Evolutionary conservation across 192 early-diverging fungal species (phyloP).

Genomic region (Gaertneriomyces semiglobifer): DNA sequence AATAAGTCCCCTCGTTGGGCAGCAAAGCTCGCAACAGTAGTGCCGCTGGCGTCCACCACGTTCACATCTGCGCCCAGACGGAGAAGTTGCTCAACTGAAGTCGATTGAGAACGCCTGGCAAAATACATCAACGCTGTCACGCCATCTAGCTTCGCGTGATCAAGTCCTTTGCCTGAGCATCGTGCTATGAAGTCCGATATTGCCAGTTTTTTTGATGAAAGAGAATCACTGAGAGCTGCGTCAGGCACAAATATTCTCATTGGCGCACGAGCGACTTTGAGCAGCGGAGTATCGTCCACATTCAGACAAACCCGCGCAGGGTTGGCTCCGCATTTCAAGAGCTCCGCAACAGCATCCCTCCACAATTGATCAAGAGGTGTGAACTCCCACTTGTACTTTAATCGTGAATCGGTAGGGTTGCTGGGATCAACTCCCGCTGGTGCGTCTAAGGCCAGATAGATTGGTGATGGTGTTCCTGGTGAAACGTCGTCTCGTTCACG

Average conservation of each 20-base stretch:
- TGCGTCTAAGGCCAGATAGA: neutral
- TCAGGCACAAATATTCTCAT: neutral
- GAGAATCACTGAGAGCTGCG: neutral
- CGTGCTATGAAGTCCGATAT: neutral
- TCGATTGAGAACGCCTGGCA: neutral
- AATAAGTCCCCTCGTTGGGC: neutral
- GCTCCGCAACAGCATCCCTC: neutral
- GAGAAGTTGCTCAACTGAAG: neutral
- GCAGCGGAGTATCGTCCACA: neutral
- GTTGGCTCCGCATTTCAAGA: conserved; percentile 1
- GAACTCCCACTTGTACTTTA: neutral
- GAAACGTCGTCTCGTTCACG: neutral
- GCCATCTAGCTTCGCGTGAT: neutral
- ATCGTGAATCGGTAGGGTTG: no score
- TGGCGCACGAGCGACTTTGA: neutral
- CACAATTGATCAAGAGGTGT: neutral
- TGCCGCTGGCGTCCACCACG: neutral
- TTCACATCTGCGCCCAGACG: conserved; percentile 1
- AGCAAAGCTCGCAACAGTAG: neutral
- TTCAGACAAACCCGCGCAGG: neutral
- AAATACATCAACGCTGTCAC: conserved; percentile 10
- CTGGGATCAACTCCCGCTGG: neutral
- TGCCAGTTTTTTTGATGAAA: neutral
- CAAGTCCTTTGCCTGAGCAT: neutral
- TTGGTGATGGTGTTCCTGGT: neutral